These are phyloP conservation scores for Platanthera guangdongensis DNA, from an alignment of 106 monocot species.

Conservation along the genomic window DNA sequence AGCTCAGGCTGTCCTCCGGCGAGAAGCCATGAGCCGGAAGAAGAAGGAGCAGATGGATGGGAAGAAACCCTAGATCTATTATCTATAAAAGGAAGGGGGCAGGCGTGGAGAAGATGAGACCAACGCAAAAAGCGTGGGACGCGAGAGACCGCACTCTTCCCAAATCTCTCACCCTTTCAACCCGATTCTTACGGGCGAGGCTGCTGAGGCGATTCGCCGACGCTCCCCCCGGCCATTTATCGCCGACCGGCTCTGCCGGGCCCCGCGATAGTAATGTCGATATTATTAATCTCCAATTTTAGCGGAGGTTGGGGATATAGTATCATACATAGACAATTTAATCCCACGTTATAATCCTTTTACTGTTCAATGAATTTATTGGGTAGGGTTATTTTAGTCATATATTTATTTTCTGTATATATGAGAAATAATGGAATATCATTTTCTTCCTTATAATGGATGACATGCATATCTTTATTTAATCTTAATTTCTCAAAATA, in stretches of 20 bases:
- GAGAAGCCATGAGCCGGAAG: neutral
- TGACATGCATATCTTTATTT: no score
- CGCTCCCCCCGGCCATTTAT: neutral
- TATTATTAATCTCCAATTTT: neutral
- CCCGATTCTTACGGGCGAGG: neutral
- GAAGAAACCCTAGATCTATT: constrained; percentile 4
- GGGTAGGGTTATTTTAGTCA: no score
- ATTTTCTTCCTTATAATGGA: no score
- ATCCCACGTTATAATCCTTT: no score
- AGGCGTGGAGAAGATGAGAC: neutral
- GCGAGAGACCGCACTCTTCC: neutral
- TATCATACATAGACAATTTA: no score
- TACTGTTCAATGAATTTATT: no score
- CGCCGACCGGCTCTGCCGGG: neutral
- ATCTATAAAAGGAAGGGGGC: neutral
- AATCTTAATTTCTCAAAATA: no score
- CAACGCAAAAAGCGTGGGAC: constrained; percentile 1
- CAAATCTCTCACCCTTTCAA: neutral
- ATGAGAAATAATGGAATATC: no score
- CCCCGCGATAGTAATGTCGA: neutral
- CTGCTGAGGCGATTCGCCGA: neutral
- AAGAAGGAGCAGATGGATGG: neutral
- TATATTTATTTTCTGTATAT: no score
- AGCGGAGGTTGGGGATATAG: no score
- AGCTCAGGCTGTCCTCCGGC: neutral